phyloP scores from a whole-genome alignment of 1,284 basidiomycete genomes.

The Violaceomyces palustris region DNA sequence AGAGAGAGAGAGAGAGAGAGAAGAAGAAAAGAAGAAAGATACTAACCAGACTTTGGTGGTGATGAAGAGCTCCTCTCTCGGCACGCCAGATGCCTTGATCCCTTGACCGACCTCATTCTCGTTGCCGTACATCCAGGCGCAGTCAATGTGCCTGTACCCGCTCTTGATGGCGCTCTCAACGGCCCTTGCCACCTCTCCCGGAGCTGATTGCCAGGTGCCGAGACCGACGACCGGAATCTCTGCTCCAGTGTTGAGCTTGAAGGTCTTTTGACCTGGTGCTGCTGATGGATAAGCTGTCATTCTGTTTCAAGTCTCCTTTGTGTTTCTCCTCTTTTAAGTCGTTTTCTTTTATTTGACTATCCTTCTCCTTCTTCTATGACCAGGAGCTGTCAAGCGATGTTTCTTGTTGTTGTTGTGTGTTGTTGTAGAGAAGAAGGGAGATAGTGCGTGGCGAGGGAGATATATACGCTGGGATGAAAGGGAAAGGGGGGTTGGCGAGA shows the following conservation, averaged over 20 bases:
- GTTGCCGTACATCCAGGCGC: constrained; percentile 57
- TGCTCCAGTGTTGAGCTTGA: constrained; percentile 52
- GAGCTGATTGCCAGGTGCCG: constrained; percentile 35
- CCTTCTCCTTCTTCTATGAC: too few species aligned
- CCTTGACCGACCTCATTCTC: constrained; percentile 79
- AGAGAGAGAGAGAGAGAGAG: not conserved
- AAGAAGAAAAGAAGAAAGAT: constrained; percentile 58
- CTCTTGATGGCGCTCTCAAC: constrained; percentile 52
- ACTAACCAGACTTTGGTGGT: constrained; percentile 74
- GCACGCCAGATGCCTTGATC: constrained; percentile 66
- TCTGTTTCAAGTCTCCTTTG: too few species aligned
- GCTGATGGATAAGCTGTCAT: constrained; percentile 14
- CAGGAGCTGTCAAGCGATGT: too few species aligned
- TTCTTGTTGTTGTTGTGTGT: too few species aligned
- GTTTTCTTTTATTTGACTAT: too few species aligned
- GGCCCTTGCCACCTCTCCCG: constrained; percentile 56
- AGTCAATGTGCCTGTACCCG: constrained; percentile 26
- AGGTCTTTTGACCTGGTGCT: constrained; percentile 26
- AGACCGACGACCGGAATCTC: constrained; percentile 45
- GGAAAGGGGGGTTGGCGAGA: too few species aligned
- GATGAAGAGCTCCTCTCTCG: constrained; percentile 74
- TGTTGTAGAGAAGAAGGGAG: too few species aligned
- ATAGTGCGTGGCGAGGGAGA: too few species aligned
- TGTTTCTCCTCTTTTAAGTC: too few species aligned
- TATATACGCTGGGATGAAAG: too few species aligned